Base-by-base conservation (phyloP, 2,329 filamentous ascomycete genomes). In the Fusarium burgessii region DNA sequence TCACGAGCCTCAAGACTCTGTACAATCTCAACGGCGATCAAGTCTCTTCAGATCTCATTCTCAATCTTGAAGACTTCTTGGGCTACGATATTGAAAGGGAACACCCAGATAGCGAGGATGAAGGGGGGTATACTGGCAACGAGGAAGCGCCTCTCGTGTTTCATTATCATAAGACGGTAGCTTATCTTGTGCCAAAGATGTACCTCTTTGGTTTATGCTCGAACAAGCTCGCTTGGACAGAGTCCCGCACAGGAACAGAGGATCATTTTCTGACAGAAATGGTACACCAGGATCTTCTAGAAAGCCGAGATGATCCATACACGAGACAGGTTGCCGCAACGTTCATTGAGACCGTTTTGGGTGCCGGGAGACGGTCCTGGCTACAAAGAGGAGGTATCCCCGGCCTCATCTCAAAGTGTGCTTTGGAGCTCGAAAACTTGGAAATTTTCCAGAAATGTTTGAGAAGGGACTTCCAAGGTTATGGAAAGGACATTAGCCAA, bases 151-250 rank as follows among this genome's bases (percentile, higher is more conserved):
- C 55, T 4, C 5, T 11, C 13, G 35, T 9, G 8, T 56, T 58
- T 32, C 60, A 49, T 38, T 68, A 62, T 33, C 60, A 68, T 20
- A 40, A 58, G 20, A 66, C 67, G 3, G 67, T 70, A 4, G 35
- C 25, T 11, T 9, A 64, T 25, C 49, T 69, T 59, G 12, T 49
- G 23, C 59, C 47, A 5, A 67, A 64, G 29, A 46, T n/a, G 10
- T 40, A 40, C 18, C 38, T n/a, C 12, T 12, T 13, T 17, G 18
- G n/a, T 18, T 20, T 40, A 40, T 40, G 18, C 18, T 40, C 38
- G 18, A 40, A 13, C 38, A 40, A n/a, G 38, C 38, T 20, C 38
- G 12, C 38, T 20, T 40, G n/a, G 11, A 40, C 9, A 40, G 7
- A 12, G 18, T 43, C 23, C 25, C 5, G 23, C 15, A 43, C 29